Conservation (phyloP, 2,329 filamentous ascomycete species). For the Cladophialophora immunda region DNA sequence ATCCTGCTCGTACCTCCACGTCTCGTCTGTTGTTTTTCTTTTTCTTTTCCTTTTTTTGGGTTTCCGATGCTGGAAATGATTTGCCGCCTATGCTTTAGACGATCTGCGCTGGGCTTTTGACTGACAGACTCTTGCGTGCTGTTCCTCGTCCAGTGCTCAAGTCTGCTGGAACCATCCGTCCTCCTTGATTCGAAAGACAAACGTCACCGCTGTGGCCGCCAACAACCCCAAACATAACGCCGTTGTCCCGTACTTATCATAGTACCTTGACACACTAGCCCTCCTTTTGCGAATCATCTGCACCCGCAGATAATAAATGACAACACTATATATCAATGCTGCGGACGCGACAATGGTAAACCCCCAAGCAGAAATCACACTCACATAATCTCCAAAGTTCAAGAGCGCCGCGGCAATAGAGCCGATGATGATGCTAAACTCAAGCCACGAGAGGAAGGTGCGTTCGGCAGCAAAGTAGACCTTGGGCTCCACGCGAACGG, state of each 20-base stretch:
- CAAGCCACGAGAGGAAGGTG: constrained; percentile 96
- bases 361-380: constrained; percentile 74
- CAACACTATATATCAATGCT: constrained; percentile 82
- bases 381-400: constrained; percentile 75
- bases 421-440: constrained; percentile 94
- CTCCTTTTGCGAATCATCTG: constrained; percentile 81
- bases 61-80: neutral
- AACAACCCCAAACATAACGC: constrained; percentile 78
- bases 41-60: neutral
- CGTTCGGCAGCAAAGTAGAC: constrained; percentile 96
- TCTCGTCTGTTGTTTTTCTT: neutral
- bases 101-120: neutral
- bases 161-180: constrained; percentile 48
- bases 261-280: constrained; percentile 79
- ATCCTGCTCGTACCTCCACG: neutral
- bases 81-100: neutral
- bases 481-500: constrained; percentile 94
- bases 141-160: neutral
- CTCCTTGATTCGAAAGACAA: constrained; percentile 76
- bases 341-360: constrained; percentile 84
- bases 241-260: constrained; percentile 87
- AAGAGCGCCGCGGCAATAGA: constrained; percentile 84
- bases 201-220: constrained; percentile 78
- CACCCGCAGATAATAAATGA: constrained; percentile 87
- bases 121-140: neutral